These are phyloP conservation scores for Heimioporus punctisporus DNA, from an alignment of 1,284 basidiomycete species.

Conservation along the genomic window DNA sequence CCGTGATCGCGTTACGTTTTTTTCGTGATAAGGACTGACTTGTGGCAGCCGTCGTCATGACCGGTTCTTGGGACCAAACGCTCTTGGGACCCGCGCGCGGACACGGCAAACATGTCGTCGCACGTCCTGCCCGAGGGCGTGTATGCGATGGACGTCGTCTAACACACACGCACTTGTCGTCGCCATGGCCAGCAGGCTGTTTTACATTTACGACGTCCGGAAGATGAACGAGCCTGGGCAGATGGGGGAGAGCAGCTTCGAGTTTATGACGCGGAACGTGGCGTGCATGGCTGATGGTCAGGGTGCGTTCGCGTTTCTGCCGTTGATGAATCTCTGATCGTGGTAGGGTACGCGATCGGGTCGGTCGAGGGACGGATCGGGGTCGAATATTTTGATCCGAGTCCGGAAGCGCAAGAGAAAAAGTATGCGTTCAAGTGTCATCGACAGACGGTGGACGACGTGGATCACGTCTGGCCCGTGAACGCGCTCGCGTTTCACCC, in stretches of 20 bases:
- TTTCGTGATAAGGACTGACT: background rate
- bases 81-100: conserved; percentile 84
- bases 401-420: conserved; percentile 74
- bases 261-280: conserved; percentile 92
- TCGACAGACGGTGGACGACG: conserved; percentile 85
- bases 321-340: too few species aligned
- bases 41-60: conserved; percentile 66
- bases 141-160: conserved; percentile 79
- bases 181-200: conserved; percentile 88
- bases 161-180: conserved; percentile 79
- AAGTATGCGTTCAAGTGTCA: conserved; percentile 99
- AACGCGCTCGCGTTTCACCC: conserved; percentile 97
- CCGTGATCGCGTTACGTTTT: conserved; percentile 17
- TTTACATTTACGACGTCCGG: conserved; percentile 85
- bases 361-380: conserved; percentile 97
- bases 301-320: conserved; percentile 48
- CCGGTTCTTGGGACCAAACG: conserved; percentile 92
- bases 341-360: conserved; percentile 86
- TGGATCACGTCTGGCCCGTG: conserved; percentile 99
- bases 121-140: conserved; percentile 81
- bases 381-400: conserved; percentile 96
- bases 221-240: conserved; percentile 76
- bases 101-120: conserved; percentile 60
- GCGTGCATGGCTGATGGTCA: conserved; percentile 93
- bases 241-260: conserved; percentile 89